Evolutionary conservation across 306 rosid species (phyloP).

Genomic region (Cucumis cinereus): DNA sequence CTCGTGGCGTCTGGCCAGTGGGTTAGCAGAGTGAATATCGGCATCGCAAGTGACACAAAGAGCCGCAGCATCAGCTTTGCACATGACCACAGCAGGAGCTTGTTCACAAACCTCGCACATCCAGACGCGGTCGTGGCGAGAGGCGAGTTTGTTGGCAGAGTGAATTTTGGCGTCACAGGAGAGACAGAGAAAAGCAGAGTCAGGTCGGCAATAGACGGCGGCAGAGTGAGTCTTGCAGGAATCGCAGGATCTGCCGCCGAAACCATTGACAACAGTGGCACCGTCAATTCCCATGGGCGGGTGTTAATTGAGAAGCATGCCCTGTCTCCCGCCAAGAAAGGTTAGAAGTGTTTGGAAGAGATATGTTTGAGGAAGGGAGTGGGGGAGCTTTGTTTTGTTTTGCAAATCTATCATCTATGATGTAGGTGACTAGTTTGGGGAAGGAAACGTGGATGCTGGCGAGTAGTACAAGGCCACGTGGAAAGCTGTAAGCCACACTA

Average conservation of each 20-base stretch:
- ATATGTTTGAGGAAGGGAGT: too few relatives aligned
- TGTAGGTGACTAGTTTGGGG: neutral
- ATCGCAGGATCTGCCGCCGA: conserved; percentile 48
- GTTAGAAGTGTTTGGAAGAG: neutral
- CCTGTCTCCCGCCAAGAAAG: neutral
- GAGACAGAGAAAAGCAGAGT: conserved; percentile 74
- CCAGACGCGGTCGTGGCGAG: conserved; percentile 86
- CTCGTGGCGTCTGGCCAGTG: conserved; percentile 83
- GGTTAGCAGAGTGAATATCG: conserved; percentile 89
- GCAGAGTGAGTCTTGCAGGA: conserved; percentile 51
- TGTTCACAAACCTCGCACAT: conserved; percentile 95
- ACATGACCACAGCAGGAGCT: conserved; percentile 81
- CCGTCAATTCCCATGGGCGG: conserved; percentile 40
- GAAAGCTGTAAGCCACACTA: neutral
- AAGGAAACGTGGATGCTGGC: neutral
- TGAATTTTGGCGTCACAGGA: conserved; percentile 65
- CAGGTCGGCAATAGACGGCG: conserved; percentile 51
- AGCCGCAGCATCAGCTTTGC: conserved; percentile 92
- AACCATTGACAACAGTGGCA: conserved; percentile 19
- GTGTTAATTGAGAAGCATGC: neutral
- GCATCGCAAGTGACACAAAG: conserved; percentile 88
- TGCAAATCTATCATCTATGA: neutral
- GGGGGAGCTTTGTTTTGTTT: neutral
- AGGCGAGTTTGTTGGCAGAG: conserved; percentile 39
- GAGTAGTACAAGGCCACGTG: conserved; percentile 3